These are phyloP conservation scores for Platanthera guangdongensis DNA, from an alignment of 106 monocot species.

Conservation along the genomic window DNA sequence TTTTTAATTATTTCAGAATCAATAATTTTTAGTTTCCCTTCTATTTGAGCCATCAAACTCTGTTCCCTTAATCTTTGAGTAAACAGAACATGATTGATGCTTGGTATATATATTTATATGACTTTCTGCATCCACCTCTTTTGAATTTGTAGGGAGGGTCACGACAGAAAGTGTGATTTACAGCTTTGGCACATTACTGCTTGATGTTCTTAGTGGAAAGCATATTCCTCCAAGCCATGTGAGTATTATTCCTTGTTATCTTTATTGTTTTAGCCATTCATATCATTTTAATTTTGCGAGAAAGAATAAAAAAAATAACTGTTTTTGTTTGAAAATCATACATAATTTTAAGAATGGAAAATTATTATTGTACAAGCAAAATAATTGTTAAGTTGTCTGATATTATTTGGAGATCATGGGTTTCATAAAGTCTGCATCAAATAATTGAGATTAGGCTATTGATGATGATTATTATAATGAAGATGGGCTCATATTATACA, in stretches of 20 bases:
- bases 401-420: background rate
- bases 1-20: background rate
- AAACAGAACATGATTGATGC: background rate
- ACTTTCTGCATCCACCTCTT: background rate
- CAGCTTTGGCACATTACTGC: conserved; percentile 61
- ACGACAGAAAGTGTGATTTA: conserved; percentile 66
- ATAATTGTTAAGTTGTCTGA: background rate
- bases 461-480: too few species aligned
- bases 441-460: too few species aligned
- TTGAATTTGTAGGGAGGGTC: conserved; percentile 40
- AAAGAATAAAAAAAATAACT: background rate
- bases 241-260: conserved; percentile 11
- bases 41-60: background rate
- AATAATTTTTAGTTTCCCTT: background rate
- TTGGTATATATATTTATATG: background rate
- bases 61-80: background rate
- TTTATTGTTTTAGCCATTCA: background rate
- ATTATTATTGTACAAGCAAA: background rate
- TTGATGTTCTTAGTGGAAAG: conserved; percentile 43
- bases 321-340: background rate
- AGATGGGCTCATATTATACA: too few species aligned
- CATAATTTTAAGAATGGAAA: background rate
- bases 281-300: background rate
- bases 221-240: conserved; percentile 61
- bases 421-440: background rate